Evolutionary conservation across 208 protist species (phyloP).

Genomic region (Histomonas meleagridis): DNA sequence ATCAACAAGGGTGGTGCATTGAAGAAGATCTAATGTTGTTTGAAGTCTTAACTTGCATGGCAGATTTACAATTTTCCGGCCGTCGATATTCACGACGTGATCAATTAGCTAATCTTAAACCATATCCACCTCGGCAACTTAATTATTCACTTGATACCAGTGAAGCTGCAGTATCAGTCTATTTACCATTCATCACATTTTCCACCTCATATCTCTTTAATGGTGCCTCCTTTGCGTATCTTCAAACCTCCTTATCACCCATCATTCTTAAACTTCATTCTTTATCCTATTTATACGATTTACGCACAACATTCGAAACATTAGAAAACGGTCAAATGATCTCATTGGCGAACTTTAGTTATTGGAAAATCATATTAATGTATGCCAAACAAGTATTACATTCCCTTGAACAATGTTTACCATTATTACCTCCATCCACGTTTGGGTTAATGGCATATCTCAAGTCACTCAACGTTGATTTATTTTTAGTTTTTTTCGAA

Average conservation of each 20-base stretch:
- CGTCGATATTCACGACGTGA: too few relatives aligned
- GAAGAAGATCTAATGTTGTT: neutral
- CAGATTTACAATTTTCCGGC: neutral
- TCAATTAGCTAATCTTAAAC: neutral
- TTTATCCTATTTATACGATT: neutral
- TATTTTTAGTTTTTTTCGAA: neutral
- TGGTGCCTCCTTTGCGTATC: neutral
- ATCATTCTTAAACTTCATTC: constrained; percentile 35
- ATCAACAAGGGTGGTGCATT: constrained; percentile 7
- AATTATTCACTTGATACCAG: neutral
- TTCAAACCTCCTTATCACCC: neutral
- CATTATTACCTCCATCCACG: neutral
- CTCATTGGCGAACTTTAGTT: neutral
- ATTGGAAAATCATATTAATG: neutral
- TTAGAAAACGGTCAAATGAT: neutral
- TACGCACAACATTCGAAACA: neutral
- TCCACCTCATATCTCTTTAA: neutral
- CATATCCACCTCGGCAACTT: neutral
- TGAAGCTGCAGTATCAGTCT: neutral
- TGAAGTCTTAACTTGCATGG: neutral
- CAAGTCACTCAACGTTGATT: neutral
- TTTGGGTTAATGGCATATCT: neutral
- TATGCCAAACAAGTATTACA: neutral
- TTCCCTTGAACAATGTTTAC: neutral
- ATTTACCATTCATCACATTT: neutral